These are phyloP conservation scores for Phialophora verrucosa DNA, from an alignment of 2,329 filamentous ascomycete species.

Conservation along the genomic window DNA sequence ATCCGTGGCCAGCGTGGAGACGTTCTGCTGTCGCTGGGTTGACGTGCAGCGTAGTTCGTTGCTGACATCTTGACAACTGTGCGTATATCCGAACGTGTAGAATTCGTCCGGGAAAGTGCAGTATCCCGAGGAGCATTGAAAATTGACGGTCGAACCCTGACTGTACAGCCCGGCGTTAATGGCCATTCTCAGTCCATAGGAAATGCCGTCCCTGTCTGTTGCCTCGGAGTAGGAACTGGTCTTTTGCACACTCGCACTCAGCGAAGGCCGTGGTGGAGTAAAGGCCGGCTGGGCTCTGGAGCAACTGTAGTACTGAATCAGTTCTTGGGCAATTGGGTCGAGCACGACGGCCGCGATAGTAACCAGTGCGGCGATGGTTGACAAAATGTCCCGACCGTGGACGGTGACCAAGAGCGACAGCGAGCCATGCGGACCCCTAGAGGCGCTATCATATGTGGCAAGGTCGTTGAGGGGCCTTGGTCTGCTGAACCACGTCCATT, in stretches of 20 bases:
- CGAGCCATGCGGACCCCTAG: slow-evolving; percentile 1
- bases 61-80: neutral
- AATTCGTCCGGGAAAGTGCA: neutral
- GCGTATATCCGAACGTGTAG: neutral
- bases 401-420: neutral
- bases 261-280: neutral
- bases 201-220: neutral
- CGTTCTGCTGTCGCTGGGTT: neutral
- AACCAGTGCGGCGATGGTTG: neutral
- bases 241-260: neutral
- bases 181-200: neutral
- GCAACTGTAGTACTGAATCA: neutral
- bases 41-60: neutral
- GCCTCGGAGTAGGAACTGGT: neutral
- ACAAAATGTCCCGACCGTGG: neutral
- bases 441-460: neutral
- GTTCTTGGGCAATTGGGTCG: neutral
- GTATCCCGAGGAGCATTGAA: neutral
- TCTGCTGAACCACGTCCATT: neutral
- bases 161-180: neutral
- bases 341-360: neutral
- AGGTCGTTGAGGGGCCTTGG: neutral
- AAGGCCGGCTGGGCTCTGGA: neutral
- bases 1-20: neutral
- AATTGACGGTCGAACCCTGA: neutral